Conservation (phyloP, 148 eudicot genomes). For the Chenopodium berlandieri region DNA sequence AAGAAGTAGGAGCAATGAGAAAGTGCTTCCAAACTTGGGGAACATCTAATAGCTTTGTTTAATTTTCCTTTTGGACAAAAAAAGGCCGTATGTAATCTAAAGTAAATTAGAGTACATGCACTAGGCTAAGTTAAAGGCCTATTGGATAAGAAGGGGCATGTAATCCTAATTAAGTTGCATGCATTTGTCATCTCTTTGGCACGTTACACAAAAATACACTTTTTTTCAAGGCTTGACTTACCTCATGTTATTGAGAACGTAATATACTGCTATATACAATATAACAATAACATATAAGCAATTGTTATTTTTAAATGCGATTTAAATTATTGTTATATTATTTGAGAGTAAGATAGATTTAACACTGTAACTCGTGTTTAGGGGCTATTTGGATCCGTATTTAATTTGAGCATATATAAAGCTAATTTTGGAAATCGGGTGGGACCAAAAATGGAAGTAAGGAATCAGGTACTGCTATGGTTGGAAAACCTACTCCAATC, state of each 20-base stretch:
- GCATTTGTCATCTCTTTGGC: background rate
- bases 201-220: background rate
- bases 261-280: too few relatives aligned
- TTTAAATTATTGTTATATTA: too few relatives aligned
- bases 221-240: too few relatives aligned
- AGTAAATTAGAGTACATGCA: background rate
- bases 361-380: too few relatives aligned
- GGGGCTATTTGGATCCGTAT: too few relatives aligned
- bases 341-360: too few relatives aligned
- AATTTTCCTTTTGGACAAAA: background rate
- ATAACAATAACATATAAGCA: too few relatives aligned
- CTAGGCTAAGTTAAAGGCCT: background rate
- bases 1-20: too few relatives aligned
- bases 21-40: background rate
- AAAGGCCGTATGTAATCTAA: background rate
- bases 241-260: too few relatives aligned
- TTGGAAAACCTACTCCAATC: constrained; percentile 47
- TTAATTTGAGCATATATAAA: background rate
- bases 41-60: background rate
- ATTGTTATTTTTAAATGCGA: too few relatives aligned
- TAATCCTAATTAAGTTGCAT: background rate
- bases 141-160: too few relatives aligned
- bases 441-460: constrained; percentile 20
- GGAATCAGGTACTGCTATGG: constrained; percentile 30
- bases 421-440: constrained; percentile 1